Evolutionary conservation across 2,329 filamentous ascomycete species (phyloP).

Genomic region (Alternaria alternata): DNA sequence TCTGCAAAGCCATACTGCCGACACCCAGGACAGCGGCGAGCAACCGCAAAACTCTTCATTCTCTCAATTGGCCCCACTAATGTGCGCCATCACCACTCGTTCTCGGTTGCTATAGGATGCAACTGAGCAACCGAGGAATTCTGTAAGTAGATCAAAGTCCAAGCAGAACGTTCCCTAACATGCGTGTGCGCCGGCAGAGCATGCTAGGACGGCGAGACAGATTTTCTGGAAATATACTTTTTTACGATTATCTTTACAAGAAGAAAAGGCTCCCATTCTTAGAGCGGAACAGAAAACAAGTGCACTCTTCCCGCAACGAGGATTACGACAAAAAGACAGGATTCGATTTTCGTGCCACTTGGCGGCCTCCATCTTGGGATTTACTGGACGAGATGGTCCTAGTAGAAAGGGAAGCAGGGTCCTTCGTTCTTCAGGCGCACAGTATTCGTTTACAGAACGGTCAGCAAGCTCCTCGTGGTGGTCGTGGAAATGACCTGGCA

Average conservation of each 20-base stretch:
- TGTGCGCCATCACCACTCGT: not conserved
- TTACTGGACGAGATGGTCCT: slow-evolving; percentile 38
- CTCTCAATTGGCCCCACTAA: not conserved
- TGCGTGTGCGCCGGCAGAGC: slow-evolving; percentile 18
- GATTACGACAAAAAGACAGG: not conserved
- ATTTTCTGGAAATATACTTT: slow-evolving; percentile 34
- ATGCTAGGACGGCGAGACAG: slow-evolving; percentile 33
- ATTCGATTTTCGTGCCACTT: slow-evolving; percentile 19
- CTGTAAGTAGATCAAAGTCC: slow-evolving; percentile 8
- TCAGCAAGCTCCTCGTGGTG: not conserved
- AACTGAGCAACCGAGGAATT: slow-evolving; percentile 10
- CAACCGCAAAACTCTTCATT: not conserved
- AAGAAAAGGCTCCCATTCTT: slow-evolving; percentile 36
- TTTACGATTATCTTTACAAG: slow-evolving; percentile 36
- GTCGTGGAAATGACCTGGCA: not conserved
- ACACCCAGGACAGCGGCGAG: not conserved
- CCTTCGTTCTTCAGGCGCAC: slow-evolving; percentile 27
- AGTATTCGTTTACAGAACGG: slow-evolving; percentile 15
- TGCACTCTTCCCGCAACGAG: slow-evolving; percentile 20
- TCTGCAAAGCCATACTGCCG: not conserved
- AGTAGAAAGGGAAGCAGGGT: slow-evolving; percentile 28
- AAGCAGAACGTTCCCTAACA: not conserved
- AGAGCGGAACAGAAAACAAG: slow-evolving; percentile 33
- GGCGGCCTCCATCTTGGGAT: slow-evolving; percentile 32
- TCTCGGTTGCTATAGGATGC: slow-evolving; percentile 19